These are phyloP conservation scores for Lachnellula occidentalis DNA, from an alignment of 2,329 filamentous ascomycete genomes.

Conservation along the genomic window DNA sequence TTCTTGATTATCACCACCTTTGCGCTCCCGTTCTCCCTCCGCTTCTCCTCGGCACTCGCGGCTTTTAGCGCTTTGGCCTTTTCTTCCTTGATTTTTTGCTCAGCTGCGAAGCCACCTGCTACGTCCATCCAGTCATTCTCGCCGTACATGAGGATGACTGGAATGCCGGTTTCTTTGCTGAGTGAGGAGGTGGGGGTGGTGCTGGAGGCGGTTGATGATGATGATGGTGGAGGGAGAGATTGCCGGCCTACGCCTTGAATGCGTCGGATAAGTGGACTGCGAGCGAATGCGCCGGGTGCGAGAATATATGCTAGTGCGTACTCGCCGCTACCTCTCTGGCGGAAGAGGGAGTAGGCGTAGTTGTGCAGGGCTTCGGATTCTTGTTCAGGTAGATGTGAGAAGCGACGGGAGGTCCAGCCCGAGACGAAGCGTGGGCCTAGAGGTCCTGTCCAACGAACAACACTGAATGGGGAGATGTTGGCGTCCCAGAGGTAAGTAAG, in stretches of 20 bases:
- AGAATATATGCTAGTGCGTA: slow-evolving; percentile 91
- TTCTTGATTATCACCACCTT: slow-evolving; percentile 74
- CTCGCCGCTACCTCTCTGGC: slow-evolving; percentile 85
- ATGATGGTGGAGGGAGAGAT: slow-evolving; percentile 23
- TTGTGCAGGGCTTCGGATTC: slow-evolving; percentile 84
- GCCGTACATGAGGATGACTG: slow-evolving; percentile 91
- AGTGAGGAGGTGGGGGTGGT: neutral
- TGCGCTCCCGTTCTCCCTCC: slow-evolving; percentile 69
- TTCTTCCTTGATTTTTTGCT: slow-evolving; percentile 70
- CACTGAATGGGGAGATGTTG: slow-evolving; percentile 89
- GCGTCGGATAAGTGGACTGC: slow-evolving; percentile 77
- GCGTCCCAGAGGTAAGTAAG: slow-evolving; percentile 92
- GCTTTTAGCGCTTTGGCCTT: slow-evolving; percentile 53
- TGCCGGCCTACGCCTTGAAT: slow-evolving; percentile 87
- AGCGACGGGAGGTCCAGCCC: slow-evolving; percentile 89
- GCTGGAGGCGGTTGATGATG: neutral
- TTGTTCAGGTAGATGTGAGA: slow-evolving; percentile 75
- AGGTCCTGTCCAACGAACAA: slow-evolving; percentile 83
- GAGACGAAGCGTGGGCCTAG: slow-evolving; percentile 88
- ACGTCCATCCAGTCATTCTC: slow-evolving; percentile 99
- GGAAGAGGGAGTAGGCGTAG: slow-evolving; percentile 92
- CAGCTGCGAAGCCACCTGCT: slow-evolving; percentile 72
- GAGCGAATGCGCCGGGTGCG: slow-evolving; percentile 87
- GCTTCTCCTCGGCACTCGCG: slow-evolving; percentile 62
- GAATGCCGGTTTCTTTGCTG: slow-evolving; percentile 55